phyloP scores from a whole-genome alignment of 768 basidiomycete genomes.

The Russula sp. region DNA sequence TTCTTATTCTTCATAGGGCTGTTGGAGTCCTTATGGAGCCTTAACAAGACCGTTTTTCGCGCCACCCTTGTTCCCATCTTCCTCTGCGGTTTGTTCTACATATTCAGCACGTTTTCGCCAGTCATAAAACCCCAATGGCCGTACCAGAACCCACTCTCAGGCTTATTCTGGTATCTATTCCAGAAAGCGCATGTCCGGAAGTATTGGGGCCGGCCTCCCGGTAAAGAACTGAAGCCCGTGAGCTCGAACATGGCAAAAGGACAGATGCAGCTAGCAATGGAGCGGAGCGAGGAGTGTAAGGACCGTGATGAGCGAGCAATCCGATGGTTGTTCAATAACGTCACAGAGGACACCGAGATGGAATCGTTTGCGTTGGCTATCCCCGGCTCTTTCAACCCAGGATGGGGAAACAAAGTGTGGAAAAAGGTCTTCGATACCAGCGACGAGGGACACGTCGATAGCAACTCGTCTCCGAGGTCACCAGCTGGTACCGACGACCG shows the following conservation, averaged over 20 bases:
- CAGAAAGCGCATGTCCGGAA: not conserved
- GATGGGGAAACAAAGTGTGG: slow-evolving; percentile 11
- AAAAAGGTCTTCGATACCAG: not conserved
- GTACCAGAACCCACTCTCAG: slow-evolving; percentile 12
- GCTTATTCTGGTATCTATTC: slow-evolving; percentile 7
- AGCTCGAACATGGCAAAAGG: not conserved
- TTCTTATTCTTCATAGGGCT: slow-evolving; percentile 48
- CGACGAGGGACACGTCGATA: too few relatives aligned
- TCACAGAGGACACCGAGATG: not conserved
- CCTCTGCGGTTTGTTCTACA: slow-evolving; percentile 14
- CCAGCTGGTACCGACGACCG: not conserved
- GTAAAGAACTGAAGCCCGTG: not conserved
- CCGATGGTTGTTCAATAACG: slow-evolving; percentile 3
- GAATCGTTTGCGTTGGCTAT: slow-evolving; percentile 8
- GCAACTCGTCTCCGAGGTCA: too few relatives aligned
- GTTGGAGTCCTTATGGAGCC: slow-evolving; percentile 37
- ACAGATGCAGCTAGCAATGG: not conserved
- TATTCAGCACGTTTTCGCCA: slow-evolving; percentile 3
- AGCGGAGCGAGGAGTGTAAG: not conserved
- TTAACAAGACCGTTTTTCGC: slow-evolving; percentile 16
- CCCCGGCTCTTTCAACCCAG: slow-evolving; percentile 5
- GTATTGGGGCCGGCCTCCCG: not conserved
- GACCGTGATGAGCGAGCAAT: slow-evolving; percentile 2
- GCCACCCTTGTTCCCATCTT: slow-evolving; percentile 7
- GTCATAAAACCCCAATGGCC: slow-evolving; percentile 11